Percentiles rank a stretch among this genome's conserved stretches.
Evolutionary conservation across 2,329 filamentous ascomycete genomes (phyloP).

Genomic region (Calonectria crousiana): DNA sequence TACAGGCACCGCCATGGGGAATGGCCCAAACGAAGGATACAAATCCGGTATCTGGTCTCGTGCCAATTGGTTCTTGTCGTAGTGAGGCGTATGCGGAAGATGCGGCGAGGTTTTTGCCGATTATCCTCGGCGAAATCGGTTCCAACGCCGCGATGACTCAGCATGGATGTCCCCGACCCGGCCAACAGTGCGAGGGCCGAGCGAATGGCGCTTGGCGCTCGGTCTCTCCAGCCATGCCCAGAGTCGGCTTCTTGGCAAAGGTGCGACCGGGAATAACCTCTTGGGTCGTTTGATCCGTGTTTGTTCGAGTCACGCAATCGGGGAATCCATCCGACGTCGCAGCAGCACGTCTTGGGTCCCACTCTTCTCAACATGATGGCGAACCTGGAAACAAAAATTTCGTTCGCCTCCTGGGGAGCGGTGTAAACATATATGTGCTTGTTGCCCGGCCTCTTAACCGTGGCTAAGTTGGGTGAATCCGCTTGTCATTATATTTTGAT

Average conservation of each 20-base stretch:
- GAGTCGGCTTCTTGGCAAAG: constrained; percentile 22
- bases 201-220: constrained; percentile 6
- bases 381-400: not conserved
- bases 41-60: constrained; percentile 18
- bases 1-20: not conserved
- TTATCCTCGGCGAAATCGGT: constrained; percentile 10
- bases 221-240: constrained; percentile 14
- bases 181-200: constrained; percentile 14
- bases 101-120: constrained; percentile 24
- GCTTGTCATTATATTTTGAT: not conserved
- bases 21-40: not conserved
- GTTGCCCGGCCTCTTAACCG: not conserved
- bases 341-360: not conserved
- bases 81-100: constrained; percentile 2
- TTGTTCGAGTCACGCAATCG: constrained; percentile 4
- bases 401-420: not conserved
- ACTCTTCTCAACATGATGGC: constrained; percentile 11
- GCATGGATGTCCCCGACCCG: constrained; percentile 1
- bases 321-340: constrained; percentile 21
- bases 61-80: constrained; percentile 28
- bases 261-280: constrained; percentile 26
- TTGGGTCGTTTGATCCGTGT: not conserved
- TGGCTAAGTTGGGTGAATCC: not conserved
- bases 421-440: constrained; percentile 12
- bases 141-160: constrained; percentile 37